Base-by-base conservation (phyloP, 345 rosid species). In the Populus nigra region DNA sequence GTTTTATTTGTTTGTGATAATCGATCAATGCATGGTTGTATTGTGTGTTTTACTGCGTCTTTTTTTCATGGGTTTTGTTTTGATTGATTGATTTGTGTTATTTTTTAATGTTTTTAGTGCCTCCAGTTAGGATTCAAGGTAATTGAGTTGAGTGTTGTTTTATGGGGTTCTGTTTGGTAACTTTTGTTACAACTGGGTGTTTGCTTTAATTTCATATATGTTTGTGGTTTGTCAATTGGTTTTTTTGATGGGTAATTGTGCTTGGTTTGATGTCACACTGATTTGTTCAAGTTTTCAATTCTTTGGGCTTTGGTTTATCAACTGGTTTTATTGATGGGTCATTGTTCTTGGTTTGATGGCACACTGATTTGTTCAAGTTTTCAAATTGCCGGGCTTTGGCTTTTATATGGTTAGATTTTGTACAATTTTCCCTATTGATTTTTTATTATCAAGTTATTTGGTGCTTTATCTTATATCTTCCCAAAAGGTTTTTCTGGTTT, bases 21-120 rank as follows among this genome's bases (percentile, higher is more conserved):
- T 70, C 69, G 71, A 61, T 75, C 75, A 38, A 71, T 84, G 65
- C 66, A 69, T 31, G 59, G 27, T 29, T 67, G 5, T 39, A 20
- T 53, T 50, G 13, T 72, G 5, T 78, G 65, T 76, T 73, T 57
- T 8, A 20, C 18, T 49, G 25, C 45, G n/a, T 45, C 13, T 72
- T 25, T 4, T 43, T 27, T 50, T 18, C 47, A 27, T 41, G 57
- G 35, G 67, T 69, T 17, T 73, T 27, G 35, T 45, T 80, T 74
- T 50, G 74, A 66, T 72, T 55, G 29, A 31, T 72, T 72, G 25
- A 61, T 62, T 57, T 73, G 23, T 23, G 47, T 59, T 33, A 11
- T 35, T 31, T 73, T 23, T 61, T 1, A 9, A n/a, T 11, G 22
- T 49, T 11, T 15, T 33, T 65, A 17, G 8, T 27, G 8, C 17